A percentile compares a stretch with the other conserved stretches of the same genome.
Evolutionary conservation across 345 rosid genomes (phyloP).

Genomic region (Gossypium anomalum): DNA sequence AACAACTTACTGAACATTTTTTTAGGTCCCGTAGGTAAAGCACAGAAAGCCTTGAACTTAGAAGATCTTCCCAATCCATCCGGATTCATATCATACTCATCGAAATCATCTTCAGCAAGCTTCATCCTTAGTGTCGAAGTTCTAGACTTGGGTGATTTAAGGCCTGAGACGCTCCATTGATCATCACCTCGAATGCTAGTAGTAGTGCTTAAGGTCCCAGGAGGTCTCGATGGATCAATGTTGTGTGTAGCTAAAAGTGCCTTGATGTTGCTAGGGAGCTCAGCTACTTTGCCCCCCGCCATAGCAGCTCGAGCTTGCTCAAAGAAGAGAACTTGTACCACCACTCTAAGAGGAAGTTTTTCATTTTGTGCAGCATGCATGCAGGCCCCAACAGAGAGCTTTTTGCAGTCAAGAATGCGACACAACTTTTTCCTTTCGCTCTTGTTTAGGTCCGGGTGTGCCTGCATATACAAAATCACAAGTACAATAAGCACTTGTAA

Average conservation of each 20-base stretch:
- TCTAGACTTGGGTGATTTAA: conserved; percentile 70
- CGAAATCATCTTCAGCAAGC: conserved; percentile 68
- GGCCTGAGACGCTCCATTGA: conserved; percentile 92
- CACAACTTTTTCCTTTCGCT: conserved; percentile 80
- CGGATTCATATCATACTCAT: conserved; percentile 47
- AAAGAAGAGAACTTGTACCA: conserved; percentile 91
- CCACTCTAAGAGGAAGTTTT: conserved; percentile 81
- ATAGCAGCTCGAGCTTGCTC: conserved; percentile 87
- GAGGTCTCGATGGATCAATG: conserved; percentile 69
- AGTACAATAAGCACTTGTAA: background rate
- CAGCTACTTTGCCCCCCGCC: conserved; percentile 60
- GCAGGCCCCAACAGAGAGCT: conserved; percentile 89
- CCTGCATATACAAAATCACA: conserved; percentile 31
- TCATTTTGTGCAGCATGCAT: conserved; percentile 98
- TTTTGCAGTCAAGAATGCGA: conserved; percentile 84
- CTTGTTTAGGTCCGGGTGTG: conserved; percentile 79
- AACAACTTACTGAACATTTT: conserved; percentile 56
- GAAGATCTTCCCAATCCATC: conserved; percentile 60
- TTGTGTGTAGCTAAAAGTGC: conserved; percentile 73
- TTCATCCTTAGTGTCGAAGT: conserved; percentile 76
- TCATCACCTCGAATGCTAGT: conserved; percentile 65
- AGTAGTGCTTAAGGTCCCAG: conserved; percentile 59
- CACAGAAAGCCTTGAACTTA: conserved; percentile 65
- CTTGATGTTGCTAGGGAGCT: conserved; percentile 79
- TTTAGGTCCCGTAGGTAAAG: conserved; percentile 61